These are phyloP conservation scores for Zymoseptoria crescenta DNA, from an alignment of 2,329 filamentous ascomycete genomes.

Conservation along the genomic window DNA sequence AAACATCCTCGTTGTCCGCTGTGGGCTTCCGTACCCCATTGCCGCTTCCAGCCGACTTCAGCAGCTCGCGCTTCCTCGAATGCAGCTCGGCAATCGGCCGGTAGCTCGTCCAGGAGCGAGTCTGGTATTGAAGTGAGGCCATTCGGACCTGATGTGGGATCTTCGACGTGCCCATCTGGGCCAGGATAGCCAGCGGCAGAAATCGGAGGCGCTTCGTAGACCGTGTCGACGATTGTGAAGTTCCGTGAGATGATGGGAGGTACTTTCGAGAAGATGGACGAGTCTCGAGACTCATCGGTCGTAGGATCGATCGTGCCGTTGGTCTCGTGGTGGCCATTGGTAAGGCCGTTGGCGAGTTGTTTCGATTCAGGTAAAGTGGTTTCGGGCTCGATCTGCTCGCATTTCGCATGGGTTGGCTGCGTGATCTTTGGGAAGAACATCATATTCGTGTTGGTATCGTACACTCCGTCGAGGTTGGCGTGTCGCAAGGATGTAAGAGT, in stretches of 20 bases:
- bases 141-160: slow-evolving; percentile 37
- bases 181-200: slow-evolving; percentile 54
- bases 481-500: slow-evolving; percentile 61
- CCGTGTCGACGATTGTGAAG: slow-evolving; percentile 55
- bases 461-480: slow-evolving; percentile 66
- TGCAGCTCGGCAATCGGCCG: slow-evolving; percentile 61
- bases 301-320: slow-evolving; percentile 18
- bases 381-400: slow-evolving; percentile 61
- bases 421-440: slow-evolving; percentile 82
- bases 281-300: slow-evolving; percentile 10
- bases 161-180: slow-evolving; percentile 44
- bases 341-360: slow-evolving; percentile 15
- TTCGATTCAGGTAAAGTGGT: slow-evolving; percentile 14
- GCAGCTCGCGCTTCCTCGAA: slow-evolving; percentile 59
- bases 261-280: slow-evolving; percentile 45
- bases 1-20: slow-evolving; percentile 43
- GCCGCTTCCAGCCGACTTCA: slow-evolving; percentile 64
- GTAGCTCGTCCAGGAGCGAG: slow-evolving; percentile 59
- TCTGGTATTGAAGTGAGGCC: slow-evolving; percentile 58
- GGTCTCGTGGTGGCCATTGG: slow-evolving; percentile 17
- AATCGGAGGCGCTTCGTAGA: slow-evolving; percentile 51
- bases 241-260: slow-evolving; percentile 53
- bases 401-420: slow-evolving; percentile 80
- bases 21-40: slow-evolving; percentile 63
- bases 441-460: slow-evolving; percentile 88